Evolutionary conservation across 495 filamentous ascomycete species (phyloP), one percentile per base, ranked within the genome.

Genomic region (Cercophora sp.): DNA sequence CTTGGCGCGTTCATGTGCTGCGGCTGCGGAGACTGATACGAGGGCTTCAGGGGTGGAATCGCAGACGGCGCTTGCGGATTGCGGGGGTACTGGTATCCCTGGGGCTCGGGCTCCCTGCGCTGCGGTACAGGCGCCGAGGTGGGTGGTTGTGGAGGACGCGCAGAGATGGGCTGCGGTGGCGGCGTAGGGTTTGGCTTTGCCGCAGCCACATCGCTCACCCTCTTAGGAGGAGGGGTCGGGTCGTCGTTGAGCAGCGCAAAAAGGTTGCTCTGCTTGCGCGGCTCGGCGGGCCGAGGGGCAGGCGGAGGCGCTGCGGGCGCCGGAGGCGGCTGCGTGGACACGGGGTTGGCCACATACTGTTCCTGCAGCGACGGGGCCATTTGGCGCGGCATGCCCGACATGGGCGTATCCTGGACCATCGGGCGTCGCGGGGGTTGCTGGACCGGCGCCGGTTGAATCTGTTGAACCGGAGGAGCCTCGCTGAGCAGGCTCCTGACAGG

Each of bases 201-300:
- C n/a, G 58, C 47, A 25, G 70, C 52, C 9, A 75, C 61, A 16
- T 78, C 74, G 42, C 36, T 41, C 20, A 75, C 55, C 44, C 75
- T 63, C 60, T 75, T 76, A 0, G 71, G 72, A 8, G 60, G 70
- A 9, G 73, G 63, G 9, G 72, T 67, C n/a, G 68, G 65, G 19
- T 76, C 75, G 34, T 76, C 70, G 55, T 78, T 78, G 18, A 78
- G 59, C 40, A 78, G 58, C n/a, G 72, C 69, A 68, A 76, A 74
- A 46, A 78, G 55, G n/a, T 55, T 77, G 43, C 71, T 76, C 4
- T 66, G 71, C 54, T 76, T 76, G n/a, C 69, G 60, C 36, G 36
- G 36, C 54, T 72, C 68, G 0, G 69, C 57, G 2, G 68, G 63
- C 11, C 66, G 69, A 36, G 22, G 48, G 54, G 48, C 29, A 46